Evolutionary conservation across 1,284 basidiomycete genomes (phyloP).

Genomic region (Albatrellus sp.): DNA sequence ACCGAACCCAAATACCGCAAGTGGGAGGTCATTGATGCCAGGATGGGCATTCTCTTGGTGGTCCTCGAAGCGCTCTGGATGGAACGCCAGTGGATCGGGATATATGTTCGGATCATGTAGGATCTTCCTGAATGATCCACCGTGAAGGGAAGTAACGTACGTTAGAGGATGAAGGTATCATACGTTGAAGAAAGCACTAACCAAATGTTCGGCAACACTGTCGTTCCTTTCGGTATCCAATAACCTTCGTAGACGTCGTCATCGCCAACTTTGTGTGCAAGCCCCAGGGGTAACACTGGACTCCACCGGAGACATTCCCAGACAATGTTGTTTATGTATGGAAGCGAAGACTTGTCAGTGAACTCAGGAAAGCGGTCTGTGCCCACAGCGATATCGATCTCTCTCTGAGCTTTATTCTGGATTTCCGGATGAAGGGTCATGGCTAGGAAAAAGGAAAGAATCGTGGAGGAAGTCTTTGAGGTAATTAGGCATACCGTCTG

Average conservation of each 20-base stretch:
- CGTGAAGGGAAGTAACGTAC: background rate
- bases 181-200: background rate
- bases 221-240: slow-evolving; percentile 1
- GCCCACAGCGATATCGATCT: slow-evolving; percentile 3
- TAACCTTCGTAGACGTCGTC: slow-evolving; percentile 6
- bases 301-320: background rate
- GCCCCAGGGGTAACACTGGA: background rate
- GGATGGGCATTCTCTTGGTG: background rate
- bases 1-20: slow-evolving; percentile 1
- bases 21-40: background rate
- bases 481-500: background rate
- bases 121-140: background rate
- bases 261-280: slow-evolving; percentile 1
- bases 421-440: slow-evolving; percentile 6
- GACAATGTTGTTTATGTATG: slow-evolving; percentile 3
- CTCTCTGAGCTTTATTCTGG: background rate
- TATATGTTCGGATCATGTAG: slow-evolving; percentile 1
- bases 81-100: background rate
- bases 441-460: slow-evolving; percentile 2
- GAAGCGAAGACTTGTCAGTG: slow-evolving; percentile 1
- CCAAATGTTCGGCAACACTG: background rate
- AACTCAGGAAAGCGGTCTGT: slow-evolving; percentile 4
- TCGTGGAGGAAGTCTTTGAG: background rate
- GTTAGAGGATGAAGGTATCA: background rate
- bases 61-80: slow-evolving; percentile 1